These are phyloP conservation scores for Penicillium capsulatum DNA, from an alignment of 2,329 filamentous ascomycete genomes.

Conservation along the genomic window DNA sequence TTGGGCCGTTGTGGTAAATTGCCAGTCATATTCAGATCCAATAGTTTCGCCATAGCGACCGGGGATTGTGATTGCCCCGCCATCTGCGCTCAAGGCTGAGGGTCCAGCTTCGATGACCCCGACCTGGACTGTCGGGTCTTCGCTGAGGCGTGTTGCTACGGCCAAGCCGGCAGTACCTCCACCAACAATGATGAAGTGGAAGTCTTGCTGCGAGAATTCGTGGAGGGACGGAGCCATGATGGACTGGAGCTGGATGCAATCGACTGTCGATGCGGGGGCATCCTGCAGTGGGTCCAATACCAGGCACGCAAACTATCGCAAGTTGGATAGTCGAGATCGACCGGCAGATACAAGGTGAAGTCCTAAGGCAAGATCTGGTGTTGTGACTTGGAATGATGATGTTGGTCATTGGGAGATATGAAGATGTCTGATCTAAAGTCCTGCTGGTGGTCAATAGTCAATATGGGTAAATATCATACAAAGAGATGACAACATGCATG, in stretches of 20 bases:
- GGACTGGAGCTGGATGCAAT: too few species aligned
- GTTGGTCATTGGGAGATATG: too few species aligned
- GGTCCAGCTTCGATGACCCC: constrained; percentile 5
- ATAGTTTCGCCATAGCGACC: neutral
- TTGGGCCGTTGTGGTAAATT: constrained; percentile 27
- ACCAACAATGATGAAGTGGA: constrained; percentile 2
- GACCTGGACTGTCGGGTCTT: constrained; percentile 2
- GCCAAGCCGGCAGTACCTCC: constrained; percentile 6
- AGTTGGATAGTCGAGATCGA: neutral
- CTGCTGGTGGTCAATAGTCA: too few species aligned
- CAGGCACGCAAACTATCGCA: too few species aligned
- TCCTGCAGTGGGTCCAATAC: too few species aligned
- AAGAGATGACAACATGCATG: too few species aligned
- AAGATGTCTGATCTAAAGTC: too few species aligned
- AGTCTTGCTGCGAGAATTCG: neutral
- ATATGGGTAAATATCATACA: too few species aligned
- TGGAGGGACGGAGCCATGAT: neutral
- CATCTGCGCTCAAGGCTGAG: neutral
- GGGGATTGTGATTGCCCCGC: neutral
- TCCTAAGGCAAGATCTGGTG: neutral
- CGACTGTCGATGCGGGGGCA: too few species aligned
- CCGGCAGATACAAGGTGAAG: neutral
- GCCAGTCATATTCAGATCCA: constrained; percentile 36
- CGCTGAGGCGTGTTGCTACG: constrained; percentile 3
- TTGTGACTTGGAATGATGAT: too few species aligned